A percentile compares a stretch with the other conserved stretches of the same genome.
phyloP scores from a whole-genome alignment of 2,329 filamentous ascomycete genomes.

The Scleromitrula shiraiana region DNA sequence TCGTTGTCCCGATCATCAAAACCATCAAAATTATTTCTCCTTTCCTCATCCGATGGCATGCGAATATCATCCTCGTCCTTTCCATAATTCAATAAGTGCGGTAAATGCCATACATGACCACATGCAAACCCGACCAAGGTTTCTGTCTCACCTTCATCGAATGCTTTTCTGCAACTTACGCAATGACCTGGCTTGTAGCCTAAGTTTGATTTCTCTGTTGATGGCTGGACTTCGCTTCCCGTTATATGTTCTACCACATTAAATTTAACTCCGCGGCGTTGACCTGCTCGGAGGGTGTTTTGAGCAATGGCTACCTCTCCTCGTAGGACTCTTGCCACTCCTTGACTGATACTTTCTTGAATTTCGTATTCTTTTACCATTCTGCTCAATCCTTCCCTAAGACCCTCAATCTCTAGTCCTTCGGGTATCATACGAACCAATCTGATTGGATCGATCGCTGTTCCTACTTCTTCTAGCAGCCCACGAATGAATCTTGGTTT shows the following conservation, averaged over 20 bases:
- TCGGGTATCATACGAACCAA: constrained; percentile 87
- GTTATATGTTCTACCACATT: constrained; percentile 50
- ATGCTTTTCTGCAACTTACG: constrained; percentile 47
- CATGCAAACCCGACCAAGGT: constrained; percentile 75
- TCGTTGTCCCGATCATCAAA: constrained; percentile 38
- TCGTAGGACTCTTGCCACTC: constrained; percentile 76
- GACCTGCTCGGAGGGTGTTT: constrained; percentile 68
- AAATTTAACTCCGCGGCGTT: constrained; percentile 83
- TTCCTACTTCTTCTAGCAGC: constrained; percentile 87
- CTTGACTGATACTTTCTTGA: constrained; percentile 83
- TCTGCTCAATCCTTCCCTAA: constrained; percentile 78
- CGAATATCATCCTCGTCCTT: constrained; percentile 29
- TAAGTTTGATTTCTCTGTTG: constrained; percentile 7
- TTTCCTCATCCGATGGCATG: constrained; percentile 30
- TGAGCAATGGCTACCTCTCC: constrained; percentile 84
- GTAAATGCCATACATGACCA: constrained; percentile 72
- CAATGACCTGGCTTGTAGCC: constrained; percentile 46
- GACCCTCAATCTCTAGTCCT: constrained; percentile 82
- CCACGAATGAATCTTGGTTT: constrained; percentile 92
- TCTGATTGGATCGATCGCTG: constrained; percentile 83
- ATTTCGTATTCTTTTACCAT: constrained; percentile 96
- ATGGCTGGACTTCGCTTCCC: constrained; percentile 11
- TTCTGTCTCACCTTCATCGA: constrained; percentile 56
- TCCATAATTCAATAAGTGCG: constrained; percentile 52
- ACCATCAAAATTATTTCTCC: constrained; percentile 31